Evolutionary conservation across 352 stramenopile species (phyloP).

Genomic region (Phytopythium chamaehyphon): DNA sequence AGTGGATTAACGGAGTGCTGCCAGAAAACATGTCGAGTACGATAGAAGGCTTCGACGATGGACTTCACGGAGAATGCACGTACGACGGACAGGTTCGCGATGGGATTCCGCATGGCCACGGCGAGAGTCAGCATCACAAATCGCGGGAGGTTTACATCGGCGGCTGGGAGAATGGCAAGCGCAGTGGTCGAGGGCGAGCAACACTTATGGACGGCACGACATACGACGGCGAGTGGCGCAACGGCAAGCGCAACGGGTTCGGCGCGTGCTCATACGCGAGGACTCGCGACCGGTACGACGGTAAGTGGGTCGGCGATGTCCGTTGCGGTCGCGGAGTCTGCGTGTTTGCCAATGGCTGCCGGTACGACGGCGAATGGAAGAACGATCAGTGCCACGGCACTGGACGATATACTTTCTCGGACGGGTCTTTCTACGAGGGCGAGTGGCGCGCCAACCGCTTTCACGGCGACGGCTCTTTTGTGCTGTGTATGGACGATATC

Average conservation of each 20-base stretch:
- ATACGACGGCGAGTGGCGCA: conserved; percentile 82
- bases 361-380: conserved; percentile 82
- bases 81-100: conserved; percentile 39
- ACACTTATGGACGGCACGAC: conserved; percentile 73
- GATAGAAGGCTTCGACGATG: conserved; percentile 51
- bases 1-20: conserved; percentile 27
- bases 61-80: conserved; percentile 32
- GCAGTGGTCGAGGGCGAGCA: conserved; percentile 42
- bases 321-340: conserved; percentile 59
- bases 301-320: conserved; percentile 82
- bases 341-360: conserved; percentile 53
- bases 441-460: conserved; percentile 78
- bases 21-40: conserved; percentile 10
- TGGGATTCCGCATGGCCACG: conserved; percentile 51
- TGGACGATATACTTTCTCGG: conserved; percentile 67
- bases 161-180: conserved; percentile 36
- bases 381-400: conserved; percentile 77
- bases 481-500: conserved; percentile 37
- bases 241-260: conserved; percentile 82
- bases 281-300: conserved; percentile 63
- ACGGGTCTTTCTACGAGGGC: conserved; percentile 79
- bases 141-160: conserved; percentile 51
- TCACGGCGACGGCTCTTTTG: conserved; percentile 61
- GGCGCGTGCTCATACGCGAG: conserved; percentile 53
- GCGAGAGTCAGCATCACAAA: conserved; percentile 32